Conservation (phyloP, 352 stramenopile genomes). For the Pythium aristosporum region DNA sequence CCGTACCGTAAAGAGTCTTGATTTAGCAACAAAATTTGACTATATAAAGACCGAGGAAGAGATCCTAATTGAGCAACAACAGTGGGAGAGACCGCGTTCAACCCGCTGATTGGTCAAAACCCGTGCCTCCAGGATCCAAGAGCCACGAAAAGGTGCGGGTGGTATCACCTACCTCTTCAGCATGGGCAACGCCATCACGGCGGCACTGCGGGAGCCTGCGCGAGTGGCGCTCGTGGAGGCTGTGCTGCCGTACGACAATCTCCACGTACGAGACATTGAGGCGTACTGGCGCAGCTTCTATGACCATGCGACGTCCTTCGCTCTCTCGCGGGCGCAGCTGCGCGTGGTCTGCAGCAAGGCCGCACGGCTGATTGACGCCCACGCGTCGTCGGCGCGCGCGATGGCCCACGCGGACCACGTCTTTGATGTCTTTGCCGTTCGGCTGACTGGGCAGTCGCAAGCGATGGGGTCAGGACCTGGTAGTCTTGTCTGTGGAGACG, state of each 20-base stretch:
- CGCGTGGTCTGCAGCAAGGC: conserved; percentile 62
- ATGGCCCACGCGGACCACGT: conserved; percentile 46
- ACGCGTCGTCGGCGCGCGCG: conserved; percentile 40
- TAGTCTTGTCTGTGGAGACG: conserved; percentile 1
- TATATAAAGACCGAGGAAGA: background rate
- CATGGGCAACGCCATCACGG: conserved; percentile 64
- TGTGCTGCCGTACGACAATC: conserved; percentile 74
- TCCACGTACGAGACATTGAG: conserved; percentile 70
- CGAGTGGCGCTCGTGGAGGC: conserved; percentile 50
- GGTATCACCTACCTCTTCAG: background rate
- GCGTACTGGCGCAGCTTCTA: conserved; percentile 85
- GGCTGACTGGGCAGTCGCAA: background rate
- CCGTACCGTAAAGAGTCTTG: background rate
- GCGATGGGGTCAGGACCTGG: background rate
- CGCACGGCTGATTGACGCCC: conserved; percentile 35
- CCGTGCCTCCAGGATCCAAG: background rate
- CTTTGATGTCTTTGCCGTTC: conserved; percentile 59
- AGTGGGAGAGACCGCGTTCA: conserved; percentile 3
- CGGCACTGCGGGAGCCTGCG: conserved; percentile 44
- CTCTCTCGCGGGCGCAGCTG: conserved; percentile 57
- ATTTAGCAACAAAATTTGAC: conserved; percentile 1
- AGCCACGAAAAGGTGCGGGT: conserved; percentile 21
- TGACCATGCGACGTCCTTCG: conserved; percentile 70
- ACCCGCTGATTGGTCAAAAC: conserved; percentile 27
- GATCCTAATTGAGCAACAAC: conserved; percentile 2